A percentile compares a stretch with the other conserved stretches of the same genome.
Conservation (phyloP, 2,329 filamentous ascomycete species). For the Cordyceps cicadae region DNA sequence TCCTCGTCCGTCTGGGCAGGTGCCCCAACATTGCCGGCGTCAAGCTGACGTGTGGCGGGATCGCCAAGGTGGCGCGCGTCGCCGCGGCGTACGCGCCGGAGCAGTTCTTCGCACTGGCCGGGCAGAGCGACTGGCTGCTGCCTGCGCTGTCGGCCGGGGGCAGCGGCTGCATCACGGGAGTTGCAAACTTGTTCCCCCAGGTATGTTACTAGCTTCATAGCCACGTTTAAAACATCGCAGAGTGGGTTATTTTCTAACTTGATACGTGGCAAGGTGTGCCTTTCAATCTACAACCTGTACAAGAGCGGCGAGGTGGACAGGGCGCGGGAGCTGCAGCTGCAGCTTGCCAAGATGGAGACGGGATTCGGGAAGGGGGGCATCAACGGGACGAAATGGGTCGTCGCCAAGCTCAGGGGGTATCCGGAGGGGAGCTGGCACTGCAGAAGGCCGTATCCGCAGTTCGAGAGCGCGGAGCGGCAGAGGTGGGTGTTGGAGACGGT, state of each 20-base stretch:
- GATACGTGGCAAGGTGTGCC: background rate
- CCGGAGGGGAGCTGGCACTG: background rate
- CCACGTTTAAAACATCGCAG: too few relatives aligned
- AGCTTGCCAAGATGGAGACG: background rate
- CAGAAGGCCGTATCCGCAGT: background rate
- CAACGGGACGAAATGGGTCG: background rate
- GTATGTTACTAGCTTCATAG: background rate
- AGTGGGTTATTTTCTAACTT: too few relatives aligned
- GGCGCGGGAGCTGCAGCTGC: background rate
- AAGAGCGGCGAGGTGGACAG: background rate
- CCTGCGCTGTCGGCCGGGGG: background rate
- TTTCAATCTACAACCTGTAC: background rate
- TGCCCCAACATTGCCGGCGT: conserved; percentile 51
- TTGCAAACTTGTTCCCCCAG: background rate
- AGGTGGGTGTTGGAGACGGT: background rate
- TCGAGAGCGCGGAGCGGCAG: background rate
- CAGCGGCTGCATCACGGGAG: background rate
- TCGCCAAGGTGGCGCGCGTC: conserved; percentile 52
- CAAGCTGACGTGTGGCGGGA: conserved; percentile 56
- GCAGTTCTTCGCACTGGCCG: background rate
- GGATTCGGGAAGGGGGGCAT: background rate
- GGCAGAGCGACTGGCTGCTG: background rate
- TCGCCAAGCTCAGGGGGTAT: background rate
- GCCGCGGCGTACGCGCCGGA: conserved; percentile 24
- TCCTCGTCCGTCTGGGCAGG: conserved; percentile 39